Conservation (phyloP, 768 basidiomycete genomes). For the Xerocomus potaroensis region DNA sequence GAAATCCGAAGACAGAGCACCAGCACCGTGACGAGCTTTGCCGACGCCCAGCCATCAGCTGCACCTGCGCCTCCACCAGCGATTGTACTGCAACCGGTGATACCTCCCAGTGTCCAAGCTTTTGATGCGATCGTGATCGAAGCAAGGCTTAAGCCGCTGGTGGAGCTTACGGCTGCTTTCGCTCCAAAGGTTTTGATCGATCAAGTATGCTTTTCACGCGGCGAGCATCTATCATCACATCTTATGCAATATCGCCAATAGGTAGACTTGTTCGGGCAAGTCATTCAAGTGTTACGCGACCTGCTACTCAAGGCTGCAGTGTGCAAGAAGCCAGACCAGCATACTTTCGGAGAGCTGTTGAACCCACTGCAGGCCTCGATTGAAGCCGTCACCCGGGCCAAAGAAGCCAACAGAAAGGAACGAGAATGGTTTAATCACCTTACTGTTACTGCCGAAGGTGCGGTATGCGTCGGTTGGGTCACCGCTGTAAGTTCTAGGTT, state of each 20-base stretch:
- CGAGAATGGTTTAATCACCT: conserved; percentile 83
- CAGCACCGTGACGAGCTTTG: conserved; percentile 29
- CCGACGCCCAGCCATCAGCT: conserved; percentile 25
- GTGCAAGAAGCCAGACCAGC: conserved; percentile 77
- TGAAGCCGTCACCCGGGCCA: conserved; percentile 71
- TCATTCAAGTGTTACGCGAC: conserved; percentile 63
- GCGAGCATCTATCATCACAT: not conserved
- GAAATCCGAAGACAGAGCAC: conserved; percentile 26
- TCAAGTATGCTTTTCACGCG: conserved; percentile 51
- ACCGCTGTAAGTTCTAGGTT: conserved; percentile 53
- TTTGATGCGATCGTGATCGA: conserved; percentile 74
- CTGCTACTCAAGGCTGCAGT: conserved; percentile 62
- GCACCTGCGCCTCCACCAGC: conserved; percentile 34
- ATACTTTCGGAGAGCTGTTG: conserved; percentile 53
- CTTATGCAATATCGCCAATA: conserved; percentile 29
- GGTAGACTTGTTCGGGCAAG: conserved; percentile 64
- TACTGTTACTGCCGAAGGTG: conserved; percentile 77
- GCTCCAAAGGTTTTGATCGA: conserved; percentile 68
- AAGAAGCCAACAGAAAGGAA: conserved; percentile 76
- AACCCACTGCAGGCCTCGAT: conserved; percentile 67
- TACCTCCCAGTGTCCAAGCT: conserved; percentile 59
- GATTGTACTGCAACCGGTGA: conserved; percentile 36
- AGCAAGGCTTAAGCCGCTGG: conserved; percentile 68
- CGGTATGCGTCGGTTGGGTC: conserved; percentile 84
- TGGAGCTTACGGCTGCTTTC: conserved; percentile 66